Evolutionary conservation across 345 rosid species (phyloP).

Genomic region (Stellera chamaejasme): DNA sequence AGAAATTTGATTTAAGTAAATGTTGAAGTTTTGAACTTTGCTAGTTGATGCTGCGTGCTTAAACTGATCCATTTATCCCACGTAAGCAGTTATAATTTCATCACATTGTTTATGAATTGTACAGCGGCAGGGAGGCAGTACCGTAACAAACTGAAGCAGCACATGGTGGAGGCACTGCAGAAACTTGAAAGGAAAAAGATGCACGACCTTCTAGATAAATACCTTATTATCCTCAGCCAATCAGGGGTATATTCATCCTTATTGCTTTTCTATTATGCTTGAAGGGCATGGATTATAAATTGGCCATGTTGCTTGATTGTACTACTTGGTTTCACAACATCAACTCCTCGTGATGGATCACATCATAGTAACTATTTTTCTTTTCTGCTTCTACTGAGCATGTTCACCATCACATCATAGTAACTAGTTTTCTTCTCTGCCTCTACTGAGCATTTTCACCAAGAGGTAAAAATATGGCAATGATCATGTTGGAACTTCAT

Average conservation of each 20-base stretch:
- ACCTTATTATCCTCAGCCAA: constrained; percentile 41
- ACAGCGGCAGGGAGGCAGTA: constrained; percentile 35
- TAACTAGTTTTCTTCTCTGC: too few species aligned
- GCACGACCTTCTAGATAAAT: constrained; percentile 42
- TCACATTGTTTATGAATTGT: constrained; percentile 7
- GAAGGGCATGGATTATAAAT: not conserved
- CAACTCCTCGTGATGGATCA: too few species aligned
- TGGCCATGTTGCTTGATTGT: too few species aligned
- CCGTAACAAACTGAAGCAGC: constrained; percentile 25
- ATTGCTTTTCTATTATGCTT: not conserved
- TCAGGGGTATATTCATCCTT: constrained; percentile 42
- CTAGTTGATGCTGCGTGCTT: not conserved
- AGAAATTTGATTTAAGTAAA: too few species aligned
- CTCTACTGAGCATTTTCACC: too few species aligned
- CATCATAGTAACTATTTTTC: too few species aligned
- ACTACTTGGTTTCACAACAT: too few species aligned
- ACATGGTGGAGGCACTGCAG: constrained; percentile 28
- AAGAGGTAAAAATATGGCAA: too few species aligned
- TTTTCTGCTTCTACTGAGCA: too few species aligned
- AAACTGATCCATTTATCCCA: not conserved
- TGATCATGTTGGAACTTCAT: too few species aligned
- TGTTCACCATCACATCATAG: too few species aligned
- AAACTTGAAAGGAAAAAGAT: constrained; percentile 42
- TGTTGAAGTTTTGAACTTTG: too few species aligned
- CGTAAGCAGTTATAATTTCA: not conserved